Evolutionary conservation across 78 protist genomes (phyloP).

Genomic region (Dictyostelium capitatum): DNA sequence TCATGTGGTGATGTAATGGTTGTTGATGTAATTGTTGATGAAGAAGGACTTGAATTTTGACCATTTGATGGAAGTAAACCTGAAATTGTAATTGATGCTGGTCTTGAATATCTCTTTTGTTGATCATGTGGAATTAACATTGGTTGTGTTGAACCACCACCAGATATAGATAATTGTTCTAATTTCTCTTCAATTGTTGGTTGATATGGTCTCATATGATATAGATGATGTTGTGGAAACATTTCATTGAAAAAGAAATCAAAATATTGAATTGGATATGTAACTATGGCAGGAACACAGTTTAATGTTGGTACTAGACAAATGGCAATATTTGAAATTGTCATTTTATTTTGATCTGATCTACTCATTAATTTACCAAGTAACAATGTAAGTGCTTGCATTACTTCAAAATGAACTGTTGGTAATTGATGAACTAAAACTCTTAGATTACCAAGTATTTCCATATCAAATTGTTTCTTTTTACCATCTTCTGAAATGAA

Average conservation of each 20-base stretch:
- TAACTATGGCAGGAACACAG: conserved; percentile 79
- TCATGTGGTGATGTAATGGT: conserved; percentile 76
- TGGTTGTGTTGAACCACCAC: conserved; percentile 8
- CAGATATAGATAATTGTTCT: background rate
- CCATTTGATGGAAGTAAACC: conserved; percentile 16
- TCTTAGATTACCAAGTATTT: conserved; percentile 29
- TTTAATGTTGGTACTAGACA: conserved; percentile 75
- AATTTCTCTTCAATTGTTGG: background rate
- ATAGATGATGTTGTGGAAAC: conserved; percentile 54
- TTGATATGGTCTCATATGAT: conserved; percentile 61
- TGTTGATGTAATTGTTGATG: conserved; percentile 65
- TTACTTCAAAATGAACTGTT: conserved; percentile 65
- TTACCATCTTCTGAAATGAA: conserved; percentile 66
- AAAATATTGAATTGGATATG: conserved; percentile 61
- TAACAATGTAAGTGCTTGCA: conserved; percentile 50
- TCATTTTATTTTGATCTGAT: conserved; percentile 68
- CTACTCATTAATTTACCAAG: conserved; percentile 36
- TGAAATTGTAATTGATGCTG: conserved; percentile 47
- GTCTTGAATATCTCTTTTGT: conserved; percentile 51
- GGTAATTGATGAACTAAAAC: conserved; percentile 54
- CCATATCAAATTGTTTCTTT: conserved; percentile 75
- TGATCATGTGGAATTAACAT: background rate
- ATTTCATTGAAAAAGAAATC: conserved; percentile 69
- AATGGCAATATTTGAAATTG: conserved; percentile 72
- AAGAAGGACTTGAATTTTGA: conserved; percentile 16